Base-by-base conservation (phyloP, 768 basidiomycete species). In the Calocybe cyanea region DNA sequence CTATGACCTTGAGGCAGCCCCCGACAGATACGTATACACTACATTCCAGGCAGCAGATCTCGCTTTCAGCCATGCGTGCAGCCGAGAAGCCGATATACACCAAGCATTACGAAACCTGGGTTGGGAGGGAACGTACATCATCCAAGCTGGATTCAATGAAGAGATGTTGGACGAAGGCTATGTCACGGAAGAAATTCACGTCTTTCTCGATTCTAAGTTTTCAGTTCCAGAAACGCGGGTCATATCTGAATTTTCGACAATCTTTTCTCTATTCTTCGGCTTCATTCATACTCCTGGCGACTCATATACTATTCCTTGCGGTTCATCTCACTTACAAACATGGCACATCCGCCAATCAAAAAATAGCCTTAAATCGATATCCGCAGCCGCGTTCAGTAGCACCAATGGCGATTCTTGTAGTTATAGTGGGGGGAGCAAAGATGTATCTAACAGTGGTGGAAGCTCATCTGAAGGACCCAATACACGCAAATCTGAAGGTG, bases 101-200 rank as follows among this genome's bases (percentile, higher is more conserved):
- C 11, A 15, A 17, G 36, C 36, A 6, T 19, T 37, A 9, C 11
- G 11, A 15, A 14, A 18, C 9, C 36, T 37, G 5, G 3, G 10
- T 7, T 43, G 25, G n/a, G 28, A 43, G 13, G 41, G 41, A 10
- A 15, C 15, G 3, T 43, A 43, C 17, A 3, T 32, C n/a, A 31
- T 43, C 17, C 41, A 43, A 32, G n/a, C 14, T 14, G 41, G 28
- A 11, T 43, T 43, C 15, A 43, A 43, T 19, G 30, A 43, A n/a
- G 31, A 43, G 5, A 19, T 43, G 28, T 28, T 42, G 10, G 24
- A 20, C 23, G 15, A 28, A 13, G 41, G 28, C 6, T 28, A 42
- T 14, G 11, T n/a, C 10, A n/a, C 18, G 15, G 30, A 43, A 34
- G 41, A 43, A 19, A 31, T 42, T 10, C 25, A 42, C 25, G 20